phyloP scores from a whole-genome alignment of 768 basidiomycete genomes.

The Panaeolus cyanescens region DNA sequence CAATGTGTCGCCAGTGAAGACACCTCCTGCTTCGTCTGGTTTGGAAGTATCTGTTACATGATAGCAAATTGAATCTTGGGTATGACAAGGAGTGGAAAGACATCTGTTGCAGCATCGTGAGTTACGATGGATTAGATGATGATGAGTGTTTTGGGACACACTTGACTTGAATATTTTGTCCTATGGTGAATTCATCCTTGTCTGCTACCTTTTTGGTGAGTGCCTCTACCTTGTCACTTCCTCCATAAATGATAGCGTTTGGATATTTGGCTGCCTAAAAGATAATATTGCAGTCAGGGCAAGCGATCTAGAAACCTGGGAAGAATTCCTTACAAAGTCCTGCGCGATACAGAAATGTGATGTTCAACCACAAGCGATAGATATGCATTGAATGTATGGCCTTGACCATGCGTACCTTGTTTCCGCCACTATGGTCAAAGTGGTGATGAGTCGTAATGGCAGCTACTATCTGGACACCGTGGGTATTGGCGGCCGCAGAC shows the following conservation, averaged over 20 bases:
- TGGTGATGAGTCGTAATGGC: slow-evolving; percentile 93
- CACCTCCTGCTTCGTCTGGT: slow-evolving; percentile 61
- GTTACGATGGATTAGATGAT: not conserved
- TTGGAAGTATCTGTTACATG: slow-evolving; percentile 59
- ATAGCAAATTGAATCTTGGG: slow-evolving; percentile 95
- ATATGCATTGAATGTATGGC: not conserved
- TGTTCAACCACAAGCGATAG: not conserved
- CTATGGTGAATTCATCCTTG: slow-evolving; percentile 78
- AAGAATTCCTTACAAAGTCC: slow-evolving; percentile 50
- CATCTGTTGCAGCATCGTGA: slow-evolving; percentile 47
- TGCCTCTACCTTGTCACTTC: slow-evolving; percentile 68
- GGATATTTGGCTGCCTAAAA: slow-evolving; percentile 44
- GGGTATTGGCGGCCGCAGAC: slow-evolving; percentile 56
- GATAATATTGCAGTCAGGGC: not conserved
- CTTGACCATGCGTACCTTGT: slow-evolving; percentile 50
- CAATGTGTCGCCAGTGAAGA: slow-evolving; percentile 95
- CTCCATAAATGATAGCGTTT: slow-evolving; percentile 72
- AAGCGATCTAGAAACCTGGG: not conserved
- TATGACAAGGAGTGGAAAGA: slow-evolving; percentile 90
- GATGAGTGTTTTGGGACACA: slow-evolving; percentile 24
- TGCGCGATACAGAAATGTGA: slow-evolving; percentile 16
- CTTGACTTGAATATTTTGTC: slow-evolving; percentile 62
- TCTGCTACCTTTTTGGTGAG: slow-evolving; percentile 79
- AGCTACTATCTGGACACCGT: slow-evolving; percentile 68
- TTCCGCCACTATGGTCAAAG: slow-evolving; percentile 87